Evolutionary conservation across 164 flowering plant genomes (phyloP), one percentile per base, ranked within the genome.

Genomic region (Santalum album): DNA sequence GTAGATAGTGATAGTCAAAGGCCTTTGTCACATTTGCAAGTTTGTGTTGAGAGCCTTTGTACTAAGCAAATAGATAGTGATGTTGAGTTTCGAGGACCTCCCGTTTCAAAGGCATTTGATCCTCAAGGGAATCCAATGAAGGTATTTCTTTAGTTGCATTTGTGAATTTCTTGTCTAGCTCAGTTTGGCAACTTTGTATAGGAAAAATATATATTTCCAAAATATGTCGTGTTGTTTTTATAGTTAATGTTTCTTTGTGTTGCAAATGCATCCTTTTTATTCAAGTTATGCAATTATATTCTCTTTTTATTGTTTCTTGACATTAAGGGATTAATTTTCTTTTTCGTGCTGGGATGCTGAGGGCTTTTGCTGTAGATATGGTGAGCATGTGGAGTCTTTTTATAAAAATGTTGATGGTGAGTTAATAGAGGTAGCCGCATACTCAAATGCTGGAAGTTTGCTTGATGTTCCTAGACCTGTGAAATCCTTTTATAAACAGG

Each of bases 1-100:
- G 6, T 29, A 3, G 4, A 29, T 29, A 4, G 0, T 38, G 42
- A 1, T 15, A 38, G 14, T 38, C 42, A 38, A 38, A 14, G 12
- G 15, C 14, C 4, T 10, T 38, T 38, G 42, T 9, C 42, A 38
- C 14, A 38, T 61, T 54, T 70, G 53, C 69, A 91, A 96, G 78
- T 92, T 62, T 62, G 25, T 60, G 78, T 92, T 35, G 80, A 83
- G 42, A 66, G 62, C 44, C 79, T 92, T 44, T 65, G 68, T 63
- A 64, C 86, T 54, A 86, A 75, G 77, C 98, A 92, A 72, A 58
- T 53, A 18, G 85, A 69, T 49, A 79, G 67, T 62, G 89, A 80
- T 71, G 68, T 86, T 63, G 98, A 92, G 69, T 75, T 83, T 69
- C 87, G 98, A 55, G 98, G 98, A 45, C 98, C 98, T 63, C 98